Conservation (phyloP, 2,329 filamentous ascomycete species). For the Penicillium sp. region DNA sequence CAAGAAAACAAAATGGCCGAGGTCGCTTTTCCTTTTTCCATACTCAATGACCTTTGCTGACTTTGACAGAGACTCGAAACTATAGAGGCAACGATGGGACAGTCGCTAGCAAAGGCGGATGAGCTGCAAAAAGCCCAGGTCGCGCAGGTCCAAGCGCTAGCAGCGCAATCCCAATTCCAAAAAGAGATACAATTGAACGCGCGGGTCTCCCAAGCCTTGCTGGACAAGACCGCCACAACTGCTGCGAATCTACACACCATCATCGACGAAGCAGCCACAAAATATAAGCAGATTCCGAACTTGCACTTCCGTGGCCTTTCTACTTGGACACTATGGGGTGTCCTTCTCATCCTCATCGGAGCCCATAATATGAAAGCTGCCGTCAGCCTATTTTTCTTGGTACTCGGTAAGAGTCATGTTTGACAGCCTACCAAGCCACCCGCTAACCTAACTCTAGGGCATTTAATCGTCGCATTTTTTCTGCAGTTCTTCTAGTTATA, state of each 20-base stretch:
- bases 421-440: no score
- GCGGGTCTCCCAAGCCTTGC: constrained; percentile 31
- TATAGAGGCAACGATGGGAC: constrained; percentile 34
- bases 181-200: constrained; percentile 27
- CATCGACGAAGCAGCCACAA: constrained; percentile 30
- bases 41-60: constrained; percentile 14
- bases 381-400: constrained; percentile 19
- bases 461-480: constrained; percentile 4
- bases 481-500: constrained; percentile 14
- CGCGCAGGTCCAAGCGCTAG: constrained; percentile 33
- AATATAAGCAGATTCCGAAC: constrained; percentile 20
- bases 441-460: neutral
- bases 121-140: constrained; percentile 34
- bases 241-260: constrained; percentile 32
- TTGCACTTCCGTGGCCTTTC: constrained; percentile 21
- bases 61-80: constrained; percentile 33
- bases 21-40: constrained; percentile 11
- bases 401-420: constrained; percentile 8
- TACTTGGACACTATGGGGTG: constrained; percentile 24
- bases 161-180: constrained; percentile 27
- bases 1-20: constrained; percentile 37
- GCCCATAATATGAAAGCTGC: constrained; percentile 24
- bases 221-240: constrained; percentile 28
- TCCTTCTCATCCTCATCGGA: constrained; percentile 26
- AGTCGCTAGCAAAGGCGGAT: constrained; percentile 33